These are phyloP conservation scores for Cryphonectria parasitica DNA, from an alignment of 2,329 filamentous ascomycete genomes.

Conservation along the genomic window DNA sequence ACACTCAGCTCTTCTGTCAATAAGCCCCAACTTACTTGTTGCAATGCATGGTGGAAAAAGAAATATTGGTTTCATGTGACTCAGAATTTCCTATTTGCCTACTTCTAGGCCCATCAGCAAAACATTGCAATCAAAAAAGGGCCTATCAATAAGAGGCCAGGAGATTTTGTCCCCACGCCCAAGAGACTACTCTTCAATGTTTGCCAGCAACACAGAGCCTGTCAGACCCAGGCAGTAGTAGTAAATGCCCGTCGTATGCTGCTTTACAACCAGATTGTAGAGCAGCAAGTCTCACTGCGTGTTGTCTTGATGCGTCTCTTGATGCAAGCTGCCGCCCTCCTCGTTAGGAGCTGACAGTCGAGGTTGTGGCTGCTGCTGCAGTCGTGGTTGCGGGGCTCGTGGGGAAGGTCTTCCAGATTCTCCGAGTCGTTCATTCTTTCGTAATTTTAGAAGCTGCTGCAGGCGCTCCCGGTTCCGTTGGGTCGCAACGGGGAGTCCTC, in stretches of 20 bases:
- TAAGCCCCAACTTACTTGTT: background rate
- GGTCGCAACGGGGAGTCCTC: background rate
- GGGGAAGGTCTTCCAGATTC: background rate
- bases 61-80: background rate
- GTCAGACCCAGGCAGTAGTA: background rate
- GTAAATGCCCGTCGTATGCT: background rate
- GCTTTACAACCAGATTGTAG: background rate
- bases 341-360: slow-evolving; percentile 18
- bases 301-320: background rate
- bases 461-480: slow-evolving; percentile 21
- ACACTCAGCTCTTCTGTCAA: slow-evolving; percentile 2
- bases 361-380: slow-evolving; percentile 14
- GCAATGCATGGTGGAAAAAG: background rate
- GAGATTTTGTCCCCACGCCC: background rate
- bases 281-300: background rate
- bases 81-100: slow-evolving; percentile 27
- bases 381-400: background rate
- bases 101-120: slow-evolving; percentile 12
- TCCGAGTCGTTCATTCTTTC: background rate
- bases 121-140: slow-evolving; percentile 19
- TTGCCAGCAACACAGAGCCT: slow-evolving; percentile 5
- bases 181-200: slow-evolving; percentile 8
- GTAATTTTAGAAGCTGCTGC: slow-evolving; percentile 19
- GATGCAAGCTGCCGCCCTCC: background rate
- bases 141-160: background rate